These are phyloP conservation scores for Apiotrichum veenhuisii DNA, from an alignment of 1,284 basidiomycete species.

Conservation along the genomic window DNA sequence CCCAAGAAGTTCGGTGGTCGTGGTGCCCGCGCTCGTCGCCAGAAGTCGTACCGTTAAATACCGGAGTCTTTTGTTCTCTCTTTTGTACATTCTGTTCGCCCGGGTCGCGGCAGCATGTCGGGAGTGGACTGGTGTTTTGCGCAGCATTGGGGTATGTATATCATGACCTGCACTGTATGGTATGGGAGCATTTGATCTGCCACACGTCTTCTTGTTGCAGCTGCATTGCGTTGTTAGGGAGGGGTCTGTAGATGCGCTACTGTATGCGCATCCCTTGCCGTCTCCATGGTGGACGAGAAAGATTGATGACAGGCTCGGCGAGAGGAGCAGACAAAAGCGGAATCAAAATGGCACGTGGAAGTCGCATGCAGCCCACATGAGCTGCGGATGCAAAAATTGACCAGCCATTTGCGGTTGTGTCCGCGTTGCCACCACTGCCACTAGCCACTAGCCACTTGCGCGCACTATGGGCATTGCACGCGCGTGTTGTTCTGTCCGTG, in stretches of 20 bases:
- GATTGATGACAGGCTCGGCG: background rate
- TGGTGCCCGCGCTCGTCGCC: conserved; percentile 92
- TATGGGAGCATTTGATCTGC: background rate
- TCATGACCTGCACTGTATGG: conserved; percentile 18
- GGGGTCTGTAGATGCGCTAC: background rate
- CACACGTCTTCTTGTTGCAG: background rate
- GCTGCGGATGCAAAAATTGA: too few species aligned
- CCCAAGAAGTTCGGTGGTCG: conserved; percentile 98
- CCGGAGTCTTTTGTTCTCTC: conserved; percentile 4
- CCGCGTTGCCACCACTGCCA: too few species aligned
- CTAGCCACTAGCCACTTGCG: too few species aligned
- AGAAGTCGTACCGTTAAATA: conserved; percentile 92
- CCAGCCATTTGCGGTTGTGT: too few species aligned
- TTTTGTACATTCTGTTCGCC: conserved; percentile 8
- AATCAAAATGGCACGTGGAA: too few species aligned
- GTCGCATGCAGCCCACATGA: too few species aligned
- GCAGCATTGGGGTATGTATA: conserved; percentile 29
- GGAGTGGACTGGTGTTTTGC: conserved; percentile 15
- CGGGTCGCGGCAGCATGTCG: conserved; percentile 16
- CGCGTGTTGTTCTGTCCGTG: too few species aligned
- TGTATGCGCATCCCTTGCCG: background rate
- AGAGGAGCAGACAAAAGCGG: too few species aligned
- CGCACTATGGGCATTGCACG: too few species aligned
- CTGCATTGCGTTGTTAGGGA: background rate
- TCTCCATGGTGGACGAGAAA: background rate